Conservation (phyloP, 805 yeast species). For the Yarrowia deformans region DNA sequence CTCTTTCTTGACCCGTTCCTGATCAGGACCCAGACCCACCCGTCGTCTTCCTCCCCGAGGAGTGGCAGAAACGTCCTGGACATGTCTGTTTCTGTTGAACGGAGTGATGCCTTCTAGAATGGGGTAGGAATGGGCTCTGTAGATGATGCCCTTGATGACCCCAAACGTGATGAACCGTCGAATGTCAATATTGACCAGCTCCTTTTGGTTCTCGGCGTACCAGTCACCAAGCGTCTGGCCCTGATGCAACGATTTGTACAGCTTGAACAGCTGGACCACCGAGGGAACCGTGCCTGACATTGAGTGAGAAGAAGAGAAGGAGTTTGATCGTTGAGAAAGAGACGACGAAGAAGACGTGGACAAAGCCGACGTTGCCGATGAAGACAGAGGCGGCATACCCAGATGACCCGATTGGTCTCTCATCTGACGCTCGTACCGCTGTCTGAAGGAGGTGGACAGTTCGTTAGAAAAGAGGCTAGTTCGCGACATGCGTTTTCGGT, state of each 20-base stretch:
- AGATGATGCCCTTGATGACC: slow-evolving; percentile 77
- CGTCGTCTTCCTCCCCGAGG: slow-evolving; percentile 33
- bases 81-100: slow-evolving; percentile 25
- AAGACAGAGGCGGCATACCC: slow-evolving; percentile 1
- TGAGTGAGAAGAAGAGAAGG: slow-evolving; percentile 19
- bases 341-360: slow-evolving; percentile 46
- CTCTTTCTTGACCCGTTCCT: slow-evolving; percentile 22
- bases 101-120: slow-evolving; percentile 51
- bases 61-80: slow-evolving; percentile 9
- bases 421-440: slow-evolving; percentile 26
- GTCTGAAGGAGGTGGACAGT: slow-evolving; percentile 30
- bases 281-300: slow-evolving; percentile 53
- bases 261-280: slow-evolving; percentile 68
- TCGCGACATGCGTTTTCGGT: slow-evolving; percentile 19
- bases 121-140: slow-evolving; percentile 81
- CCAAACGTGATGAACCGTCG: slow-evolving; percentile 90
- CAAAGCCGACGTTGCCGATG: slow-evolving; percentile 38
- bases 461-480: slow-evolving; percentile 10
- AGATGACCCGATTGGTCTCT: slow-evolving; percentile 16
- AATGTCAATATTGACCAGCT: slow-evolving; percentile 72
- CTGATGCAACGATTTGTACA: slow-evolving; percentile 79
- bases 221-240: slow-evolving; percentile 81
- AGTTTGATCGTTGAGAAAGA: slow-evolving; percentile 18
- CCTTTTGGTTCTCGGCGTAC: slow-evolving; percentile 70
- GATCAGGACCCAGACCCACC: slow-evolving; percentile 21